Evolutionary conservation across 768 basidiomycete genomes (phyloP).

Genomic region (Porpolomopsis calyptriformis): DNA sequence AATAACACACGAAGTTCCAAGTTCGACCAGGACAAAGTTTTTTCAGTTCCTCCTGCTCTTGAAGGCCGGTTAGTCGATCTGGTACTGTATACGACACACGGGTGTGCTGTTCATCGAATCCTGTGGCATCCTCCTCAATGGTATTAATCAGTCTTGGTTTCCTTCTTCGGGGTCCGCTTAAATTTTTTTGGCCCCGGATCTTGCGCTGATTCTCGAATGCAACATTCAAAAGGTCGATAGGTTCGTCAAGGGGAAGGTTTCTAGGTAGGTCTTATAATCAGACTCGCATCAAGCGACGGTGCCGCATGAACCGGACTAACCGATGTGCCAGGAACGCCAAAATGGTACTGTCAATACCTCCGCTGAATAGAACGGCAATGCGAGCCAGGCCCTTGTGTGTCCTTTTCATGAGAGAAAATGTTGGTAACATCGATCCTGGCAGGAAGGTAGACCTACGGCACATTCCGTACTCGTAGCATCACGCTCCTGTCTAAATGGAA

Average conservation of each 20-base stretch:
- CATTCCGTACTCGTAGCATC: slow-evolving; percentile 52
- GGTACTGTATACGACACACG: slow-evolving; percentile 62
- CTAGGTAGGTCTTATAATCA: slow-evolving; percentile 26
- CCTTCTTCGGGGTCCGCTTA: slow-evolving; percentile 34
- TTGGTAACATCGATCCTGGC: not conserved
- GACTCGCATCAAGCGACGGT: not conserved
- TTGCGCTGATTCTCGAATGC: slow-evolving; percentile 94
- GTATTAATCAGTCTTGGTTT: slow-evolving; percentile 23
- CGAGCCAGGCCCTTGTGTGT: slow-evolving; percentile 33
- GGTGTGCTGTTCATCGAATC: not conserved
- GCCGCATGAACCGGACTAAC: slow-evolving; percentile 26
- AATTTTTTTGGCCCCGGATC: slow-evolving; percentile 39
- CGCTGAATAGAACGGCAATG: slow-evolving; percentile 86
- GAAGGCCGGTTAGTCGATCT: slow-evolving; percentile 73
- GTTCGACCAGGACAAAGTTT: slow-evolving; percentile 62
- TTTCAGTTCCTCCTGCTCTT: slow-evolving; percentile 69
- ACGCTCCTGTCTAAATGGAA: slow-evolving; percentile 56
- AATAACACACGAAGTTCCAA: slow-evolving; percentile 75
- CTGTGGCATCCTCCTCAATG: slow-evolving; percentile 2
- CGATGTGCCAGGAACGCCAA: slow-evolving; percentile 71
- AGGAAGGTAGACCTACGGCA: slow-evolving; percentile 33
- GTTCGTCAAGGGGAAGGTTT: slow-evolving; percentile 62
- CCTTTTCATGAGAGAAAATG: slow-evolving; percentile 4
- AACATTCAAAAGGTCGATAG: slow-evolving; percentile 87
- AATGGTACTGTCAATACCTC: slow-evolving; percentile 88